Percentiles rank a stretch among this genome's conserved stretches.
Conservation (phyloP, 495 filamentous ascomycete species). For the Neurospora terricola region DNA sequence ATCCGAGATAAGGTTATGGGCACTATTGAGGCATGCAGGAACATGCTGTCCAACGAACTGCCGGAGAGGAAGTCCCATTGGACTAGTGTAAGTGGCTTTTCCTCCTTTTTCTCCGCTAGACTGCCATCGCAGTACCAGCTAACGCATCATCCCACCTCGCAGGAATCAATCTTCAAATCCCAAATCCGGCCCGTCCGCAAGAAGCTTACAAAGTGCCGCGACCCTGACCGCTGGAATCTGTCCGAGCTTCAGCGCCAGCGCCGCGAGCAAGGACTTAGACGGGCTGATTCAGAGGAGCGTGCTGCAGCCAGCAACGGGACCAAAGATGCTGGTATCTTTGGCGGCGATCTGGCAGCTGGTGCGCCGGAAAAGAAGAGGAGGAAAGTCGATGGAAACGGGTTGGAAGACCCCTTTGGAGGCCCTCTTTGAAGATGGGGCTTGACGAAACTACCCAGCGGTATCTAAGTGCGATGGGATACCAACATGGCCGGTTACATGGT, state of each 20-base stretch:
- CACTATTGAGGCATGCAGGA: conserved; percentile 39
- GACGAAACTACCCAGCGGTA: not conserved
- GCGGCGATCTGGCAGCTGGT: conserved; percentile 15
- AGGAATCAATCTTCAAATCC: conserved; percentile 27
- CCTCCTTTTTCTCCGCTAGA: not conserved
- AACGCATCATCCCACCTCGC: not conserved
- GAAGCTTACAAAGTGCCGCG: conserved; percentile 70
- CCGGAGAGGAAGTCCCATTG: conserved; percentile 34
- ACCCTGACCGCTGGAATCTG: conserved; percentile 57
- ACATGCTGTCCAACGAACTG: conserved; percentile 39
- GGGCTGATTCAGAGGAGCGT: conserved; percentile 25
- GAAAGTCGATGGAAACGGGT: conserved; percentile 45
- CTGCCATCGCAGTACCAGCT: not conserved
- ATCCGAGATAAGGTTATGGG: conserved; percentile 35
- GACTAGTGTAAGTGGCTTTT: conserved; percentile 24
- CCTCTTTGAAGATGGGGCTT: conserved; percentile 4
- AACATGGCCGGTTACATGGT: not conserved
- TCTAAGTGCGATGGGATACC: not conserved
- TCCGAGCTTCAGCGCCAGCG: conserved; percentile 44
- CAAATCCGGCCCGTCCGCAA: conserved; percentile 48
- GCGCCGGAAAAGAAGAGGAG: conserved; percentile 44
- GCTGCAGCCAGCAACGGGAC: conserved; percentile 14
- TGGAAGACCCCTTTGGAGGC: conserved; percentile 49
- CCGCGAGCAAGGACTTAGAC: conserved; percentile 32
- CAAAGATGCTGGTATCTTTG: conserved; percentile 37